These are phyloP conservation scores for Thuidium tamariscinum DNA, from an alignment of 225 moss, liverwort and hornwort genomes.

Conservation along the genomic window DNA sequence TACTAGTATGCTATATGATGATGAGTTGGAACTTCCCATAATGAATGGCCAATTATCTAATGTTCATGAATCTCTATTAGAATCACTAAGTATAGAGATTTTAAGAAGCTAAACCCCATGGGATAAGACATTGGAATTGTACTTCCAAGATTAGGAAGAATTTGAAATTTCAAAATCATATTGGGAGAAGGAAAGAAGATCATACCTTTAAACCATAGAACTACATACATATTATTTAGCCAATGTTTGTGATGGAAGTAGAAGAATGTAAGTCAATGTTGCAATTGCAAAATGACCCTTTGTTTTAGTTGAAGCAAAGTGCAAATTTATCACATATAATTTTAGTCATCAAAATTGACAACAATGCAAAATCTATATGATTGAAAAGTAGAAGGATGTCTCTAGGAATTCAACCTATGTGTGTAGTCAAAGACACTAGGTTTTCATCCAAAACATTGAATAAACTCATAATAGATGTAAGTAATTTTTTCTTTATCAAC, in stretches of 20 bases:
- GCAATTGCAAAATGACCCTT: neutral
- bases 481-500: neutral
- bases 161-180: too few species aligned
- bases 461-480: fast-evolving
- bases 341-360: neutral
- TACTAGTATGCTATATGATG: too few species aligned
- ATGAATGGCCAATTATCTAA: too few species aligned
- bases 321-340: neutral
- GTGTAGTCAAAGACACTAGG: neutral
- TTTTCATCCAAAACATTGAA: neutral
- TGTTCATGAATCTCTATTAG: too few species aligned
- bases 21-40: neutral
- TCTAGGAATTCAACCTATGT: fast-evolving
- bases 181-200: too few species aligned
- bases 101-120: too few species aligned
- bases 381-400: neutral
- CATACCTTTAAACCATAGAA: neutral
- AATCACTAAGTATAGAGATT: too few species aligned
- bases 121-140: too few species aligned
- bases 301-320: fast-evolving
- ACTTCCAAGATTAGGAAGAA: too few species aligned
- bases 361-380: neutral
- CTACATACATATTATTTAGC: neutral
- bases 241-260: neutral
- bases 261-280: neutral